Evolutionary conservation across 768 basidiomycete genomes (phyloP), one percentile per base, ranked within the genome.

Genomic region (Rhodosporidiobolus odoratus): DNA sequence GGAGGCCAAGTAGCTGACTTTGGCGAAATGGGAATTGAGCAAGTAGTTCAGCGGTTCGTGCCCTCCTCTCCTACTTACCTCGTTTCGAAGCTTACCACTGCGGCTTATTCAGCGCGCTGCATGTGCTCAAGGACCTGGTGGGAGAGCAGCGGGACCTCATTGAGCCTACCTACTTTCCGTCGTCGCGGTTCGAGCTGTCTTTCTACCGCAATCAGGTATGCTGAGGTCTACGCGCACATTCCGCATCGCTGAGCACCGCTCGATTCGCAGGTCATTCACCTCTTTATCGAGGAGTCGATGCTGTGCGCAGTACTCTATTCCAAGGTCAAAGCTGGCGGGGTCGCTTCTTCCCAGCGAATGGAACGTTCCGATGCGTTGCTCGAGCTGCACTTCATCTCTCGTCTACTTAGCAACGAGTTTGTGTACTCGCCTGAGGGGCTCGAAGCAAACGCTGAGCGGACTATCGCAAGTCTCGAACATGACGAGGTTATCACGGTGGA

Each of bases 351-450:
- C 13, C 75, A 75, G 67, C 64, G 68, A 16, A 68, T 77, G 52
- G 38, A 62, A 32, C 59, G 64, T 17, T 25, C 17, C n/a, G 57
- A 68, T 8, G 32, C 65, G 19, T 53, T 75, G 21, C 19, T 27
- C 23, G 75, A 77, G 57, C 61, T 70, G 30, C 54, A 65, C 15
- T 77, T 76, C 69, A 48, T 77, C 30, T 72, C 70, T 45, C 65
- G 70, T 25, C 65, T 77, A 8, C 70, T 77, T 23, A 66, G 68
- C 50, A 71, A 74, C 69, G 76, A 77, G 73, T 77, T 77, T 30
- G 72, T 77, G 19, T 77, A 73, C 61, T 62, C 67, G 1, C 69
- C 73, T 13, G 75, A 74, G 9, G 73, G 73, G 1, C 64, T 77
- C 53, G 75, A 73, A 27, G 63, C 50, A n/a, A 77, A 77, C 62